These are phyloP conservation scores for Tolypocladium amazonense DNA, from an alignment of 2,329 filamentous ascomycete species.

Conservation along the genomic window DNA sequence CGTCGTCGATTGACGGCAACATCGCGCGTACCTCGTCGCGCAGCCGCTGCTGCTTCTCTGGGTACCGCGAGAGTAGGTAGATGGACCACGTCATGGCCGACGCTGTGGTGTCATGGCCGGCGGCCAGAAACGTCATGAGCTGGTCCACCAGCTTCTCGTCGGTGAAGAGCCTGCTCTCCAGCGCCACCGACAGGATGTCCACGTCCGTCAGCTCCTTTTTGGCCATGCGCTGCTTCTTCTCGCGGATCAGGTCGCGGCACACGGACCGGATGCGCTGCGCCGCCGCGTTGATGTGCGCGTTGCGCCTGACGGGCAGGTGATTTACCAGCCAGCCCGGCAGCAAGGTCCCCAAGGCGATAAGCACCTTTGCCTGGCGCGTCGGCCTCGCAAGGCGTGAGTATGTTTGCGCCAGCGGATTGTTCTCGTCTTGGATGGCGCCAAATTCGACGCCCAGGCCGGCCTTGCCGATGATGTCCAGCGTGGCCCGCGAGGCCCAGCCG, in stretches of 20 bases:
- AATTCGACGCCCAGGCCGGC: slow-evolving; percentile 66
- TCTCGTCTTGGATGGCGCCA: slow-evolving; percentile 48
- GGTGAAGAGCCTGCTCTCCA: slow-evolving; percentile 63
- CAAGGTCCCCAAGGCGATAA: slow-evolving; percentile 50
- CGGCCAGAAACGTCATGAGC: slow-evolving; percentile 81
- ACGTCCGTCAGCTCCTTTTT: slow-evolving; percentile 40
- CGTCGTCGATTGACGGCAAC: slow-evolving; percentile 39
- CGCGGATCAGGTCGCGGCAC: slow-evolving; percentile 56
- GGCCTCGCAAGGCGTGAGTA: slow-evolving; percentile 48
- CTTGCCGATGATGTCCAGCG: slow-evolving; percentile 65
- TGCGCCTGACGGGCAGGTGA: slow-evolving; percentile 58
- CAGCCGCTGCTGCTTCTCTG: slow-evolving; percentile 53
- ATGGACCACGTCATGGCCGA: slow-evolving; percentile 65
- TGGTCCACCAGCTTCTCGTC: slow-evolving; percentile 80
- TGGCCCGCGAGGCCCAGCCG: slow-evolving; percentile 55
- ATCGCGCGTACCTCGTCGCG: slow-evolving; percentile 55
- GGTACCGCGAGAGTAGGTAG: slow-evolving; percentile 57
- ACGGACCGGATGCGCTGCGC: slow-evolving; percentile 49
- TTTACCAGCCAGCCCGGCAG: slow-evolving; percentile 52
- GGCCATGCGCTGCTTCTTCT: slow-evolving; percentile 50
- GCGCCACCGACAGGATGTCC: slow-evolving; percentile 73
- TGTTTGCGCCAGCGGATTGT: slow-evolving; percentile 45
- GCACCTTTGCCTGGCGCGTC: slow-evolving; percentile 35
- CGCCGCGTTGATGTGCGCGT: slow-evolving; percentile 50
- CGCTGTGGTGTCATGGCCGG: slow-evolving; percentile 72